These are phyloP conservation scores for Triticum urartu DNA, from an alignment of 176 grass and related monocot genomes.

Conservation along the genomic window DNA sequence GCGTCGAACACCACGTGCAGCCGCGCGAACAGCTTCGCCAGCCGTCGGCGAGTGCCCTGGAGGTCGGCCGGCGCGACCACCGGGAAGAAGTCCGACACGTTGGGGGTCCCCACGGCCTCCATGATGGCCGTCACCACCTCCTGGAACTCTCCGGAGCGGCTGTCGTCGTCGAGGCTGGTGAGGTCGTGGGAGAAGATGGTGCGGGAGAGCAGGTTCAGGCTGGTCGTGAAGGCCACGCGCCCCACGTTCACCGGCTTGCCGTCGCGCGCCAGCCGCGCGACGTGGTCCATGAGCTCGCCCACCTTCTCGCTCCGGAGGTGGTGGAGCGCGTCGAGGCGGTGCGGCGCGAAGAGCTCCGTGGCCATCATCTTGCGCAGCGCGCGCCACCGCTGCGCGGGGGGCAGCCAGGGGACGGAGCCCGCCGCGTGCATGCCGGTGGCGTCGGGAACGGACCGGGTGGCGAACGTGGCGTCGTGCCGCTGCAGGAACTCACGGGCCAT, in stretches of 20 bases:
- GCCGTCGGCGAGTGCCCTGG: slow-evolving; percentile 31
- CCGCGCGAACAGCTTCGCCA: background rate
- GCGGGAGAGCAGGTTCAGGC: slow-evolving; percentile 42
- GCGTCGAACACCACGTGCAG: slow-evolving; percentile 41
- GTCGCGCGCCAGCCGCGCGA: background rate
- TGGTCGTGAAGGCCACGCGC: slow-evolving; percentile 41
- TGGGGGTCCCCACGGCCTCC: slow-evolving; percentile 1
- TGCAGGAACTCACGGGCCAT: slow-evolving; percentile 35
- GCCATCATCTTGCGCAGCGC: slow-evolving; percentile 21
- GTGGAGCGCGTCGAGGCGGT: slow-evolving; percentile 15
- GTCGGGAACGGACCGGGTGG: background rate
- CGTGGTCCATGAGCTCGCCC: background rate
- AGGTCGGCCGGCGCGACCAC: slow-evolving; percentile 38
- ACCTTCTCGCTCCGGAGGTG: slow-evolving; percentile 12
- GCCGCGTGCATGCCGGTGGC: background rate
- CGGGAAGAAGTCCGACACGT: slow-evolving; percentile 71
- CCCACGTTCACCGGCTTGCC: slow-evolving; percentile 26
- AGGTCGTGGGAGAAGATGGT: slow-evolving; percentile 54
- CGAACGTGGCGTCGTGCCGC: slow-evolving; percentile 32
- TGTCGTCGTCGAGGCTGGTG: background rate
- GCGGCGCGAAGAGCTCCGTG: slow-evolving; percentile 29
- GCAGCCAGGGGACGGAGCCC: background rate
- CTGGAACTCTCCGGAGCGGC: slow-evolving; percentile 33
- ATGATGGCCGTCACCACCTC: slow-evolving; percentile 24
- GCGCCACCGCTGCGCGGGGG: background rate